Percentiles rank a stretch among this genome's conserved stretches.
Conservation (phyloP, 2,329 filamentous ascomycete genomes). For the Neopestalotiopsis rosae region DNA sequence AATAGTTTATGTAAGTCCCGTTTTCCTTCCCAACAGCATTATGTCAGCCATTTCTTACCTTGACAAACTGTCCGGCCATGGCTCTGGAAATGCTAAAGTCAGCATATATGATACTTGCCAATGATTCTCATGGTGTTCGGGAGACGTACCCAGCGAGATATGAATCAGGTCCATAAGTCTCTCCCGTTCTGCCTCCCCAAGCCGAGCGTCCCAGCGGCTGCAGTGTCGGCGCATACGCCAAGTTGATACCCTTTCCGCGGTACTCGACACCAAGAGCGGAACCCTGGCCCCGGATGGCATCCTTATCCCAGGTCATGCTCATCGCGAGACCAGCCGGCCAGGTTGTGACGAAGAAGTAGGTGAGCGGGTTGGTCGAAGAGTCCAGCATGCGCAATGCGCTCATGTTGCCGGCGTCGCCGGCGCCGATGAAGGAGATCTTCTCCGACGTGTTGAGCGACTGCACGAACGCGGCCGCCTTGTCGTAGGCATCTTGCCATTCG, state of each 20-base stretch:
- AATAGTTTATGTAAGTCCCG: neutral
- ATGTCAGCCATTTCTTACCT: neutral
- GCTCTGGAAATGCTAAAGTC: neutral
- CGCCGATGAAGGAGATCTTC: conserved; percentile 2
- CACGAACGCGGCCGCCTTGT: conserved; percentile 1
- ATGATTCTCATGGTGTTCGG: too few relatives aligned
- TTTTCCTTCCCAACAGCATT: neutral
- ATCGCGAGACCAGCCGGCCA: conserved; percentile 23
- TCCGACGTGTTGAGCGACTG: conserved; percentile 2
- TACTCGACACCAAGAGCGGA: conserved; percentile 24
- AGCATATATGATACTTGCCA: too few relatives aligned
- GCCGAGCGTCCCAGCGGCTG: conserved; percentile 15
- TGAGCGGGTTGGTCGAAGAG: neutral
- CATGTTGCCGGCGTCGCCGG: conserved; percentile 20
- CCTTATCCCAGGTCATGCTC: conserved; percentile 26
- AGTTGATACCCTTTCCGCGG: conserved; percentile 23
- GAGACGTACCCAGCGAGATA: neutral
- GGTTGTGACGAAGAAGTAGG: conserved; percentile 24
- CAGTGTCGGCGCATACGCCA: conserved; percentile 21
- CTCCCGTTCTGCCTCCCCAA: neutral
- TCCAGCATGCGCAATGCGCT: conserved; percentile 21
- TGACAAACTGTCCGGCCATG: neutral
- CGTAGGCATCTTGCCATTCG: neutral
- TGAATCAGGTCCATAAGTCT: neutral
- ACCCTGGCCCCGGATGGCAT: conserved; percentile 23